Percentiles rank a stretch among this genome's conserved stretches.
Conservation (phyloP, 1,284 basidiomycete species). For the Sanghuangporus sanghuang region DNA sequence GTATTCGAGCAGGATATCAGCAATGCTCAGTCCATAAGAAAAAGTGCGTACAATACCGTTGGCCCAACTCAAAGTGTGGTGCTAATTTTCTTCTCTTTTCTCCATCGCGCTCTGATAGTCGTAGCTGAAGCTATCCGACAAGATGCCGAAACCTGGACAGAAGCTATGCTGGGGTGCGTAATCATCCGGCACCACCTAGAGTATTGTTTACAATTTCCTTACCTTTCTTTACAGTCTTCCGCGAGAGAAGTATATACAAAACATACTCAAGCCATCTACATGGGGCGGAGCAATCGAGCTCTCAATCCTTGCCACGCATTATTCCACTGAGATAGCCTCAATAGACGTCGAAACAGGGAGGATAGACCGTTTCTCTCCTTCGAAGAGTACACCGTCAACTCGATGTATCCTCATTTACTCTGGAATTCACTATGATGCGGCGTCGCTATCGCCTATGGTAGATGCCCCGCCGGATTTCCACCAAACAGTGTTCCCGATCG, state of each 20-base stretch:
- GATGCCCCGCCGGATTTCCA: conserved; percentile 82
- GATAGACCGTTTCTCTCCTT: conserved; percentile 77
- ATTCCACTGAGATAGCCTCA: conserved; percentile 79
- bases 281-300: conserved; percentile 97
- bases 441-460: conserved; percentile 71
- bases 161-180: conserved; percentile 78
- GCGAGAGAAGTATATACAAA: conserved; percentile 70
- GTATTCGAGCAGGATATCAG: conserved; percentile 77
- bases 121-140: conserved; percentile 75
- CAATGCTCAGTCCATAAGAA: conserved; percentile 59
- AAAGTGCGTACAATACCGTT: conserved; percentile 37
- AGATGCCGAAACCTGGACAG: conserved; percentile 70
- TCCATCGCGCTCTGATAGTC: conserved; percentile 39
- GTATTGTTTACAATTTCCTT: conserved; percentile 6
- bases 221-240: conserved; percentile 44
- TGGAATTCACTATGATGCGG: conserved; percentile 92
- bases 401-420: conserved; percentile 80
- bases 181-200: not conserved
- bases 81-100: conserved; percentile 21
- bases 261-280: conserved; percentile 71
- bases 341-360: conserved; percentile 90
- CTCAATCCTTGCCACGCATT: conserved; percentile 76
- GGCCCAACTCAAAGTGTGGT: not conserved
- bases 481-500: conserved; percentile 75
- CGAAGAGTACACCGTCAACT: conserved; percentile 27